phyloP scores from a whole-genome alignment of 2,329 filamentous ascomycete genomes.

The Trichoderma endophyticum region DNA sequence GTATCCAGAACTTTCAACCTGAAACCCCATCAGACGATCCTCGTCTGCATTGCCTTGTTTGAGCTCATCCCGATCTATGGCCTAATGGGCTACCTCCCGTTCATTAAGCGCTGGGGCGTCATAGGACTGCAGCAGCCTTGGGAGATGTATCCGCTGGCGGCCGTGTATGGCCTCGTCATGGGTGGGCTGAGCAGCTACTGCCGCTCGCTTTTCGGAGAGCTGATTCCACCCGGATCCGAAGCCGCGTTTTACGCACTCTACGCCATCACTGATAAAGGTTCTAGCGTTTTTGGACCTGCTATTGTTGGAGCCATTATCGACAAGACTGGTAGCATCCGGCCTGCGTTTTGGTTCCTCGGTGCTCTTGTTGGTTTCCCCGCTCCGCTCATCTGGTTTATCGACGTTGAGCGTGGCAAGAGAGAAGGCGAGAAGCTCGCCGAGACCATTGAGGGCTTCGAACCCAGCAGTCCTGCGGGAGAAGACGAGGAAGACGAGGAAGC shows the following conservation, averaged over 20 bases:
- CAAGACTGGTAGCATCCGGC: constrained; percentile 72
- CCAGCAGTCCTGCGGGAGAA: constrained; percentile 5
- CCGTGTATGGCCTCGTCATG: constrained; percentile 88
- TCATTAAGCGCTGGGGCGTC: constrained; percentile 69
- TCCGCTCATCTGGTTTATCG: constrained; percentile 78
- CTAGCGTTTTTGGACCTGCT: constrained; percentile 86
- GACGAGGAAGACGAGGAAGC: constrained; percentile 28
- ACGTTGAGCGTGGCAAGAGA: constrained; percentile 73
- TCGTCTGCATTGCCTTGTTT: constrained; percentile 87
- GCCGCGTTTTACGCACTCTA: constrained; percentile 96
- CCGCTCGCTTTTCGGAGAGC: constrained; percentile 83
- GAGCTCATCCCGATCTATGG: constrained; percentile 92
- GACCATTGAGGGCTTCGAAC: constrained; percentile 53
- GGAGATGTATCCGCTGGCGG: constrained; percentile 94
- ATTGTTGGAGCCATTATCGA: constrained; percentile 94
- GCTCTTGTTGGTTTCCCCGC: constrained; percentile 79
- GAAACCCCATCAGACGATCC: constrained; percentile 79
- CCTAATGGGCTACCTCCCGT: constrained; percentile 79
- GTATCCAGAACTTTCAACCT: constrained; percentile 69
- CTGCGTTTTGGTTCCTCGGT: constrained; percentile 90
- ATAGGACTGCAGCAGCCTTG: constrained; percentile 87
- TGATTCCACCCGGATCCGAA: constrained; percentile 91
- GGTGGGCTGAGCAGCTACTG: constrained; percentile 93
- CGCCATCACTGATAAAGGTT: constrained; percentile 96
- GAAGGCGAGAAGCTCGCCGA: constrained; percentile 65